These are phyloP conservation scores for Citrus hindsii DNA, from an alignment of 345 rosid genomes.

Conservation along the genomic window DNA sequence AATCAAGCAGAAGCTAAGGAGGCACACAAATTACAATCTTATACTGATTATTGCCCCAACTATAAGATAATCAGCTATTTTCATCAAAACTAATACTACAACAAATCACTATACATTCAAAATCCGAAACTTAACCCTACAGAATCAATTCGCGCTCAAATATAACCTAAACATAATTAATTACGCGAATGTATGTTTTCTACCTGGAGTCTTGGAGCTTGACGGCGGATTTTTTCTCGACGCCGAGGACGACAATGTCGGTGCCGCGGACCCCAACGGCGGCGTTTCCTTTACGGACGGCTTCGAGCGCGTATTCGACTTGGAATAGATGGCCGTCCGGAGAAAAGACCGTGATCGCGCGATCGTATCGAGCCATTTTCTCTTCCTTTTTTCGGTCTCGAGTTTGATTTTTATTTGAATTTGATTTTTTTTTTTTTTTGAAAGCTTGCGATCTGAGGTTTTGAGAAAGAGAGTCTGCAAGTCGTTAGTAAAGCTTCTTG, in stretches of 20 bases:
- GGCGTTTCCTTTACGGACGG: conserved; percentile 97
- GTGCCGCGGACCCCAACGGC: conserved; percentile 91
- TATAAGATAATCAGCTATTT: background rate
- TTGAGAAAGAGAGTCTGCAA: background rate
- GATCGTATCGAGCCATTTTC: conserved; percentile 82
- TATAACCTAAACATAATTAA: background rate
- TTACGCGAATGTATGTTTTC: background rate
- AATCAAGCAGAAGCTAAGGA: background rate
- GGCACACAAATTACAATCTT: background rate
- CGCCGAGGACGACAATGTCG: conserved; percentile 85
- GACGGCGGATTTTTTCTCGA: conserved; percentile 91
- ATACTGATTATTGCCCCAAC: background rate
- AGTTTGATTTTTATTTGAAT: background rate
- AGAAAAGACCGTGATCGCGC: conserved; percentile 94
- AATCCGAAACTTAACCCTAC: background rate
- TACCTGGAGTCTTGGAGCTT: conserved; percentile 94
- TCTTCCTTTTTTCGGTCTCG: background rate
- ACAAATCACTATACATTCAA: background rate
- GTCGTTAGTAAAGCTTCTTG: background rate
- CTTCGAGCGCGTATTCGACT: conserved; percentile 97
- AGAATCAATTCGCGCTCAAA: background rate
- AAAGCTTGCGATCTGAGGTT: background rate
- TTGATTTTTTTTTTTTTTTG: too few species aligned
- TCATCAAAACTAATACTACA: background rate
- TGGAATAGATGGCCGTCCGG: conserved; percentile 87